These are phyloP conservation scores for Debaryomyces robertsiae DNA, from an alignment of 1,139 yeast species.

Conservation along the genomic window DNA sequence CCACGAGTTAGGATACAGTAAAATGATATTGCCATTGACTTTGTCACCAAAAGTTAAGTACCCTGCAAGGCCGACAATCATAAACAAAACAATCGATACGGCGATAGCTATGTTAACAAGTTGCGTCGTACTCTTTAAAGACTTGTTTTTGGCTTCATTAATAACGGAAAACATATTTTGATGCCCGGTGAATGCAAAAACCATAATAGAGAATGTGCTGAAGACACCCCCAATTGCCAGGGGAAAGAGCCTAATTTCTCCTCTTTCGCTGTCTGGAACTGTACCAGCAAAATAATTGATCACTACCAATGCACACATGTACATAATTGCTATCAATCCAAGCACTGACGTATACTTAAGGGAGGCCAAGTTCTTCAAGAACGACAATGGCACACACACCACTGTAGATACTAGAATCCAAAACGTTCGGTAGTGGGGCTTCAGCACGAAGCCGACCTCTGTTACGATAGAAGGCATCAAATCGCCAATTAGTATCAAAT, in stretches of 20 bases:
- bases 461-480: constrained; percentile 45
- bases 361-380: constrained; percentile 47
- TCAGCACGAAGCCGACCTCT: constrained; percentile 24
- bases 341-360: constrained; percentile 46
- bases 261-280: constrained; percentile 50
- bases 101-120: constrained; percentile 59
- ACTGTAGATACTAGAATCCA: constrained; percentile 42
- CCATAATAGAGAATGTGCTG: constrained; percentile 55
- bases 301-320: constrained; percentile 42
- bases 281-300: constrained; percentile 39
- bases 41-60: constrained; percentile 47
- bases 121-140: constrained; percentile 49
- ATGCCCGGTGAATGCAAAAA: constrained; percentile 53
- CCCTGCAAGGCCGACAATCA: constrained; percentile 45
- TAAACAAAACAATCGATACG: constrained; percentile 35
- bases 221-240: constrained; percentile 61
- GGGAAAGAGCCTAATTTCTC: constrained; percentile 60
- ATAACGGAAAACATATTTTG: constrained; percentile 54
- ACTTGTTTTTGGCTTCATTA: constrained; percentile 56
- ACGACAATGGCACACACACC: constrained; percentile 45
- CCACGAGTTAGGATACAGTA: constrained; percentile 57
- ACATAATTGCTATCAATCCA: constrained; percentile 44
- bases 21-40: constrained; percentile 75
- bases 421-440: constrained; percentile 29
- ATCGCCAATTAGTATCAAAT: constrained; percentile 49